Percentiles rank a stretch among this genome's conserved stretches.
These are phyloP conservation scores for Podila epigama DNA, from an alignment of 192 early-diverging fungal species.

Conservation along the genomic window DNA sequence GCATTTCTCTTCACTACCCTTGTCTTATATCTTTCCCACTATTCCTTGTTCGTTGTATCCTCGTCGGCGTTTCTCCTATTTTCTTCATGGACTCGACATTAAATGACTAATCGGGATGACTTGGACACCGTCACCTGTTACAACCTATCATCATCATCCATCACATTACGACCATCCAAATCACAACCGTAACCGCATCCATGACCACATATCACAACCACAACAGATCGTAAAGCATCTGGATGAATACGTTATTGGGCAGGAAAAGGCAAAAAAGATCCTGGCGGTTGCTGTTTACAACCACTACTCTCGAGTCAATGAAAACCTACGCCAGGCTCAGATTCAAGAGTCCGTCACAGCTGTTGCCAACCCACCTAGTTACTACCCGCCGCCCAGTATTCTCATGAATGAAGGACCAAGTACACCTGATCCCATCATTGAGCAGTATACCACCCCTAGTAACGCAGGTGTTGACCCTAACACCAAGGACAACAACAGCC, in stretches of 20 bases:
- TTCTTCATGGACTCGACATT: too few relatives aligned
- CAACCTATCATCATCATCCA: too few relatives aligned
- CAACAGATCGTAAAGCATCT: slow-evolving; percentile 77
- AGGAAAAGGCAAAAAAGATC: slow-evolving; percentile 83
- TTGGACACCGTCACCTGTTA: too few relatives aligned
- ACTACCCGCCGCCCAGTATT: slow-evolving; percentile 24
- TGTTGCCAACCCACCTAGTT: slow-evolving; percentile 16
- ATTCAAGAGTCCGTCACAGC: slow-evolving; percentile 40
- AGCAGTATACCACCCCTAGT: slow-evolving; percentile 17
- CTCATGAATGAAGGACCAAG: slow-evolving; percentile 44
- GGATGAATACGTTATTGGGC: slow-evolving; percentile 89
- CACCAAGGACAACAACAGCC: not conserved
- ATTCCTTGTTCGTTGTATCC: too few relatives aligned
- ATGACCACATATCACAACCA: too few relatives aligned
- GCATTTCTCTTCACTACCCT: not conserved
- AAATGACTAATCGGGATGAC: too few relatives aligned
- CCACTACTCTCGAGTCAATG: slow-evolving; percentile 80
- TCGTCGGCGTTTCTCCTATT: too few relatives aligned
- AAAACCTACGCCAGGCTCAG: slow-evolving; percentile 66
- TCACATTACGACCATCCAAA: too few relatives aligned
- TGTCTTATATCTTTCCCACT: not conserved
- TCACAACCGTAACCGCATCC: too few relatives aligned
- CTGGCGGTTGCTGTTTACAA: slow-evolving; percentile 87
- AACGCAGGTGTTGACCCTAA: not conserved
- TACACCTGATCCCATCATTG: slow-evolving; percentile 45